Conservation (phyloP, 139 green algal genomes). For the Coccomyxa sp. region DNA sequence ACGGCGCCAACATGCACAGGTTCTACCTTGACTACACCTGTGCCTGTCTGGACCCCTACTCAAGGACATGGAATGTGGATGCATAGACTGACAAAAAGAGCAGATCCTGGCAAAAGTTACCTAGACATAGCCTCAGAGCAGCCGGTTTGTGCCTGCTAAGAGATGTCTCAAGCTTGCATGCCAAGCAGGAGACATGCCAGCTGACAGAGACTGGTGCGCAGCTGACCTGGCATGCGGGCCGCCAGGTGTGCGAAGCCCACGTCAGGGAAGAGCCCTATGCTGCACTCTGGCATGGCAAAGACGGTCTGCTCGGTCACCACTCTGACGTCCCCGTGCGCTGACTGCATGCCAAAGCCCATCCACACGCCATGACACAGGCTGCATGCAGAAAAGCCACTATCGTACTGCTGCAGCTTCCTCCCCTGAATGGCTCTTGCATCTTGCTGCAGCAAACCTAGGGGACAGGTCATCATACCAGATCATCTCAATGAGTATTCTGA, state of each 20-base stretch:
- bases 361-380: slow-evolving; percentile 85
- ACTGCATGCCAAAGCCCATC: slow-evolving; percentile 79
- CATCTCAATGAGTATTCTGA: no score
- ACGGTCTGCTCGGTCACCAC: slow-evolving; percentile 88
- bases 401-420: no score
- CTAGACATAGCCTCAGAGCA: background rate
- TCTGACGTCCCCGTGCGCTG: slow-evolving; percentile 9
- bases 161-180: no score
- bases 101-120: background rate
- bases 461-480: no score
- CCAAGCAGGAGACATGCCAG: background rate
- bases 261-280: slow-evolving; percentile 92
- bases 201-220: slow-evolving; percentile 16
- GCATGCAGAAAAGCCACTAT: no score
- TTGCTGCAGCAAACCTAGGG: no score
- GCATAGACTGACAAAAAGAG: background rate
- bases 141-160: background rate
- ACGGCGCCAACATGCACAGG: no score
- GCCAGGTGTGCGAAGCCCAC: slow-evolving; percentile 84
- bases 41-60: background rate
- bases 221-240: slow-evolving; percentile 34
- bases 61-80: background rate
- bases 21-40: no score
- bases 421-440: no score
- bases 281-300: slow-evolving; percentile 94